Conservation (phyloP, 169 alveolate species). For the Cryptosporidium tyzzeri region DNA sequence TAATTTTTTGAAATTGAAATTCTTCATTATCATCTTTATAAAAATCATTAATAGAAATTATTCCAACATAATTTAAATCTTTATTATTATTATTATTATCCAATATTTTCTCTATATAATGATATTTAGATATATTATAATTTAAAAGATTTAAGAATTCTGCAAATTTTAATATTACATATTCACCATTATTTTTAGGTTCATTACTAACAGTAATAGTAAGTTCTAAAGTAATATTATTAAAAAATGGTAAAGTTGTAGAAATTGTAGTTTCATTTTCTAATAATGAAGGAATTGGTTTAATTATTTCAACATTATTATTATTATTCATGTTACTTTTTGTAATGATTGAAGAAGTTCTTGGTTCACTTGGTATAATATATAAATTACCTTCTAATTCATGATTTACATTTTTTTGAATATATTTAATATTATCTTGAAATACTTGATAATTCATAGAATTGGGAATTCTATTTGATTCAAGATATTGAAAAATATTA, state of each 20-base stretch:
- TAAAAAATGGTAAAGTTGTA: constrained; percentile 28
- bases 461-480: neutral
- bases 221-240: constrained; percentile 31
- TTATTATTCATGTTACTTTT: neutral
- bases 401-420: neutral
- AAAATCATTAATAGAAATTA: neutral
- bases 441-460: neutral
- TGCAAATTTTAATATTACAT: constrained; percentile 17
- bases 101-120: neutral
- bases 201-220: neutral
- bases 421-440: neutral
- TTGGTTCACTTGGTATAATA: constrained; percentile 50
- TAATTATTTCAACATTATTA: neutral
- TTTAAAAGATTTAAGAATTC: constrained; percentile 26
- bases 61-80: neutral
- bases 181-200: constrained; percentile 16
- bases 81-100: too few species aligned
- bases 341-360: constrained; percentile 19
- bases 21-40: neutral
- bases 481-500: neutral
- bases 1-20: neutral
- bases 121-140: constrained; percentile 1
- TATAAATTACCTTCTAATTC: constrained; percentile 25
- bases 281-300: neutral
- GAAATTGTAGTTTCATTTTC: neutral